A percentile compares a stretch with the other conserved stretches of the same genome.
Evolutionary conservation across 2,329 filamentous ascomycete genomes (phyloP).

Genomic region (Colletotrichum scovillei): DNA sequence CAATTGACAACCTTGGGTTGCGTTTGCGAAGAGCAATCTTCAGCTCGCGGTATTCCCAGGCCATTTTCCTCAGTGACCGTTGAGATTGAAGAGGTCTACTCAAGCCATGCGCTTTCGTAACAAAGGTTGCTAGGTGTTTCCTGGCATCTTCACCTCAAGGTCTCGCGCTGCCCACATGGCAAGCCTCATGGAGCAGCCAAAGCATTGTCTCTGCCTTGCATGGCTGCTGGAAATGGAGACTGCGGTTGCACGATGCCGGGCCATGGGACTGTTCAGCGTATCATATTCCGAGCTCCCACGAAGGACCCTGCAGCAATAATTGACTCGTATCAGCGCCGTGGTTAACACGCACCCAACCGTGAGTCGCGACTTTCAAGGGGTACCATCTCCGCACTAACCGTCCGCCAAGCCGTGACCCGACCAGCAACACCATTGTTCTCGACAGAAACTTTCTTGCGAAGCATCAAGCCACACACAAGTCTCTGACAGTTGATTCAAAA

Average conservation of each 20-base stretch:
- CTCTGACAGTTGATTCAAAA: slow-evolving; percentile 13
- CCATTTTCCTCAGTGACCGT: not conserved
- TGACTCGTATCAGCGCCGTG: slow-evolving; percentile 19
- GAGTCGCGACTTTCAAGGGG: slow-evolving; percentile 28
- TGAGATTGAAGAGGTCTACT: not conserved
- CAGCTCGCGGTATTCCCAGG: slow-evolving; percentile 1
- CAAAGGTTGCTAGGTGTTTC: slow-evolving; percentile 7
- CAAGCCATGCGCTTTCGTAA: not conserved
- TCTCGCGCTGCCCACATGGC: slow-evolving; percentile 11
- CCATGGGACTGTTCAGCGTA: slow-evolving; percentile 4
- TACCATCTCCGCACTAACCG: slow-evolving; percentile 19
- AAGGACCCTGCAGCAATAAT: slow-evolving; percentile 25
- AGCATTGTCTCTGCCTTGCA: slow-evolving; percentile 11
- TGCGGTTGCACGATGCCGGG: slow-evolving; percentile 13
- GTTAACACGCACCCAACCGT: slow-evolving; percentile 1
- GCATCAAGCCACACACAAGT: slow-evolving; percentile 19
- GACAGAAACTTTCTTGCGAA: slow-evolving; percentile 12
- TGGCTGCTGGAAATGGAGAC: not conserved
- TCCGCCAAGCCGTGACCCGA: slow-evolving; percentile 16
- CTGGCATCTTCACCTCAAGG: not conserved
- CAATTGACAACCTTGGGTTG: slow-evolving; percentile 1
- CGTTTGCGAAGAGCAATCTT: slow-evolving; percentile 8
- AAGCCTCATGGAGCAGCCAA: not conserved
- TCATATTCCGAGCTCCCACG: slow-evolving; percentile 12
- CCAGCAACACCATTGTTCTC: slow-evolving; percentile 19